Evolutionary conservation across 306 rosid species (phyloP).

Genomic region (Quercus alba): DNA sequence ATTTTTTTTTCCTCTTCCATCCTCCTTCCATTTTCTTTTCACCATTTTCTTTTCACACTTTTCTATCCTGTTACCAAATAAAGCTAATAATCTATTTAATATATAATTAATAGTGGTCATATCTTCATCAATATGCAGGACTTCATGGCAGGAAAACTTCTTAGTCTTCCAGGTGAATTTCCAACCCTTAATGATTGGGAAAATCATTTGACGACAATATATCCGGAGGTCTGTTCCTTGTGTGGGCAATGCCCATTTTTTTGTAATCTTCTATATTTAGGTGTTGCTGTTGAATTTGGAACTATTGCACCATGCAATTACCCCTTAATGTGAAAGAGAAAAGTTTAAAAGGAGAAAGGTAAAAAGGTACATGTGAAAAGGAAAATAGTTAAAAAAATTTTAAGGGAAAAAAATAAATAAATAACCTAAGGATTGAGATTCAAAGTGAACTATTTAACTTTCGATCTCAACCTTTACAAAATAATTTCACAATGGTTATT

Average conservation of each 20-base stretch:
- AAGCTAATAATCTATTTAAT: background rate
- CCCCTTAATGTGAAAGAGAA: no score
- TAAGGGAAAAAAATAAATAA: no score
- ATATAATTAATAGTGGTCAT: background rate
- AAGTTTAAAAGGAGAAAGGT: no score
- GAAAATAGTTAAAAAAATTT: no score
- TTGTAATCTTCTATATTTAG: conserved; percentile 11
- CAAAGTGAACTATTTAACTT: no score
- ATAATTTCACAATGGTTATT: no score
- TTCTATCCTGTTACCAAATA: background rate
- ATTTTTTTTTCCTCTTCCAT: no score
- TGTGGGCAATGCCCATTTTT: conserved; percentile 7
- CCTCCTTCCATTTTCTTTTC: no score
- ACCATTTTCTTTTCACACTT: background rate
- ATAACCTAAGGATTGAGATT: no score
- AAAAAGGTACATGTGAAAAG: no score
- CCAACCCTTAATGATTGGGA: conserved; percentile 97
- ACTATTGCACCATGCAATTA: no score
- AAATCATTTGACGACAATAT: conserved; percentile 91
- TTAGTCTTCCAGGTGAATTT: conserved; percentile 79
- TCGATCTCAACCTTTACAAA: no score
- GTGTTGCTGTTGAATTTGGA: conserved; percentile 16
- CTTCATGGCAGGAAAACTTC: conserved; percentile 86
- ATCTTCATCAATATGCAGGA: conserved; percentile 48
- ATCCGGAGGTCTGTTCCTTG: conserved; percentile 69